These are phyloP conservation scores for Cyberlindnera euphorbiae DNA, from an alignment of 805 yeast genomes.

Conservation along the genomic window DNA sequence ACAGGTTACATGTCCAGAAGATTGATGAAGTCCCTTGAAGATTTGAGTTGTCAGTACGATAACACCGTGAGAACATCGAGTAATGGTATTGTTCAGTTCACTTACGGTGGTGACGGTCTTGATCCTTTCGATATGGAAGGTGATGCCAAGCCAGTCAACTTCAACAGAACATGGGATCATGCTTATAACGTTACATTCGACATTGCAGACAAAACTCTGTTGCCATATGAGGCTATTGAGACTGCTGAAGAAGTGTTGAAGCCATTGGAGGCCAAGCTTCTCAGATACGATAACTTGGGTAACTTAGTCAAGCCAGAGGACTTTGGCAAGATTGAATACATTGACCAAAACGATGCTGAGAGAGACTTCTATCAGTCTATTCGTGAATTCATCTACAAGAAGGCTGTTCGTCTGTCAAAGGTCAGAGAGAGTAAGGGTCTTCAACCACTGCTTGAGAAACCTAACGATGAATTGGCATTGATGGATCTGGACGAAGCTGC, in stretches of 20 bases:
- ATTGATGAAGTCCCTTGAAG: constrained; percentile 96
- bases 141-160: constrained; percentile 94
- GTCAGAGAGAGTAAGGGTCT: constrained; percentile 53
- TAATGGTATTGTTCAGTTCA: constrained; percentile 95
- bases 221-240: constrained; percentile 65
- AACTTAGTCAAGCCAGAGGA: constrained; percentile 40
- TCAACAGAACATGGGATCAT: constrained; percentile 92
- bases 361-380: constrained; percentile 78
- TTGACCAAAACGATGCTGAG: constrained; percentile 85
- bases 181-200: constrained; percentile 69
- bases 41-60: constrained; percentile 89
- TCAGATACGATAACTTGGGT: constrained; percentile 75
- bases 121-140: constrained; percentile 99
- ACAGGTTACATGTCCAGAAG: constrained; percentile 99
- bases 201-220: constrained; percentile 46
- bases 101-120: constrained; percentile 97
- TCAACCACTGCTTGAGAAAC: constrained; percentile 38
- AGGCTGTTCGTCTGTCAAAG: constrained; percentile 52
- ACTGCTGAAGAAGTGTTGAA: constrained; percentile 49
- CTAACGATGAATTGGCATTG: constrained; percentile 40
- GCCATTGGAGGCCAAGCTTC: constrained; percentile 56
- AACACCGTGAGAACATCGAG: constrained; percentile 92
- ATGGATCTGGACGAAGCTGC: constrained; percentile 35
- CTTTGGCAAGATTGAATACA: constrained; percentile 49
- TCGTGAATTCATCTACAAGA: constrained; percentile 52